phyloP scores from a whole-genome alignment of 1,284 basidiomycete species.

The Rhodofomes roseus region DNA sequence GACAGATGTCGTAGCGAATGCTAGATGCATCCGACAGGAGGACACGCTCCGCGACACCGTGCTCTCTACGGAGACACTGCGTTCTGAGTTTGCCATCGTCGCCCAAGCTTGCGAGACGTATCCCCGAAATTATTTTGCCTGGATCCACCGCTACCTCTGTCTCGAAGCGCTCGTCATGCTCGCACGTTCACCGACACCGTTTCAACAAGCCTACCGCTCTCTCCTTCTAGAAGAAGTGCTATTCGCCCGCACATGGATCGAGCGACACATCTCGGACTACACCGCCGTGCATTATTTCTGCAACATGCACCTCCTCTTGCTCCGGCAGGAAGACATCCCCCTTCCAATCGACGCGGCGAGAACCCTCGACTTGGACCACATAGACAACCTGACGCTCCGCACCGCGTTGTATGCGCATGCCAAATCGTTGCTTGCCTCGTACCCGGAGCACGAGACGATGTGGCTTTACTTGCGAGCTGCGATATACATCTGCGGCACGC shows the following conservation, averaged over 20 bases:
- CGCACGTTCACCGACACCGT: slow-evolving; percentile 8
- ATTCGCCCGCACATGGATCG: slow-evolving; percentile 46
- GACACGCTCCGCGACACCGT: slow-evolving; percentile 12
- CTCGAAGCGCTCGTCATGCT: slow-evolving; percentile 24
- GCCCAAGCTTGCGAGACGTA: slow-evolving; percentile 51
- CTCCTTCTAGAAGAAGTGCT: slow-evolving; percentile 37
- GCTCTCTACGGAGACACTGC: slow-evolving; percentile 30
- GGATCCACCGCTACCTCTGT: slow-evolving; percentile 53
- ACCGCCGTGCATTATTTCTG: slow-evolving; percentile 55
- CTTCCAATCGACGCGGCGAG: not conserved
- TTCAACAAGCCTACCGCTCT: slow-evolving; percentile 8
- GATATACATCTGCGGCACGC: slow-evolving; percentile 1
- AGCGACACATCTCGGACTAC: slow-evolving; percentile 59
- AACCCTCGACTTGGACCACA: not conserved
- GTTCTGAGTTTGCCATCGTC: slow-evolving; percentile 42
- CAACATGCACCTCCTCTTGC: slow-evolving; percentile 6
- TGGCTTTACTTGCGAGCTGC: slow-evolving; percentile 53
- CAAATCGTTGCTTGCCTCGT: slow-evolving; percentile 40
- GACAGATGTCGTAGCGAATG: too few relatives aligned
- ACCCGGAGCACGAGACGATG: slow-evolving; percentile 53
- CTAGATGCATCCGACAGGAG: too few relatives aligned
- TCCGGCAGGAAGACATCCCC: not conserved
- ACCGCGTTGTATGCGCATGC: slow-evolving; percentile 33
- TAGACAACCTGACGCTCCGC: not conserved
- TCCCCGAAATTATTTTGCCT: slow-evolving; percentile 67